Conservation (phyloP, 179 eudicot genomes). For the Beta corolliflora region DNA sequence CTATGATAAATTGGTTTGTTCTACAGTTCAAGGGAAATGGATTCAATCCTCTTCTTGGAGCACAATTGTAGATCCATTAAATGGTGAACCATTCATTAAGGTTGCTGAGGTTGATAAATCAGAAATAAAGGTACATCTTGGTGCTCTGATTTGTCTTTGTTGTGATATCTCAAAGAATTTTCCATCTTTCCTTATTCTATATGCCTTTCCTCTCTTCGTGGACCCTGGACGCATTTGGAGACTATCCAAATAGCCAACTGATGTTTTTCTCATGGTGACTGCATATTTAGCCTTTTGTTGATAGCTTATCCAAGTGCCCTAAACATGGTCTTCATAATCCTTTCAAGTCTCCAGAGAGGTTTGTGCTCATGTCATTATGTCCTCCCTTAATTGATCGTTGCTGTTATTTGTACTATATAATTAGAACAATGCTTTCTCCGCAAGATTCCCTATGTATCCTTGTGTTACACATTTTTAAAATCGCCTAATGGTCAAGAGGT, state of each 20-base stretch:
- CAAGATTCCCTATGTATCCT: neutral
- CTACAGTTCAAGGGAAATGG: slow-evolving; percentile 94
- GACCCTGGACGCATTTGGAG: neutral
- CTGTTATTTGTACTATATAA: neutral
- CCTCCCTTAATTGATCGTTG: slow-evolving; percentile 10
- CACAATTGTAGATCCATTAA: slow-evolving; percentile 83
- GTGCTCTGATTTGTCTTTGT: neutral
- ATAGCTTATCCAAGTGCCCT: slow-evolving; percentile 90
- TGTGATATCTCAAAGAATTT: neutral
- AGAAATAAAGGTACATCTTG: slow-evolving; percentile 61
- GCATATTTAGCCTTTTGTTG: slow-evolving; percentile 87
- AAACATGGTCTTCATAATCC: slow-evolving; percentile 98
- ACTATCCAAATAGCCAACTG: neutral
- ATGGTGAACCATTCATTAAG: slow-evolving; percentile 92
- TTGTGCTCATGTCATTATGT: slow-evolving; percentile 12
- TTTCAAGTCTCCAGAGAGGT: slow-evolving; percentile 96
- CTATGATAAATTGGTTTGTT: neutral
- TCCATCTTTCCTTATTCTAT: neutral
- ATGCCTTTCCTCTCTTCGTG: neutral
- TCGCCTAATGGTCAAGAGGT: slow-evolving; percentile 7
- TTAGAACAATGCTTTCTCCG: slow-evolving; percentile 11
- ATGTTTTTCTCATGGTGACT: slow-evolving; percentile 17
- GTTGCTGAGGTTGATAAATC: slow-evolving; percentile 80
- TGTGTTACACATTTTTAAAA: neutral
- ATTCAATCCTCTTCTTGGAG: slow-evolving; percentile 66